Evolutionary conservation across 805 yeast genomes (phyloP).

Genomic region (Saccharomycopsis sp.): DNA sequence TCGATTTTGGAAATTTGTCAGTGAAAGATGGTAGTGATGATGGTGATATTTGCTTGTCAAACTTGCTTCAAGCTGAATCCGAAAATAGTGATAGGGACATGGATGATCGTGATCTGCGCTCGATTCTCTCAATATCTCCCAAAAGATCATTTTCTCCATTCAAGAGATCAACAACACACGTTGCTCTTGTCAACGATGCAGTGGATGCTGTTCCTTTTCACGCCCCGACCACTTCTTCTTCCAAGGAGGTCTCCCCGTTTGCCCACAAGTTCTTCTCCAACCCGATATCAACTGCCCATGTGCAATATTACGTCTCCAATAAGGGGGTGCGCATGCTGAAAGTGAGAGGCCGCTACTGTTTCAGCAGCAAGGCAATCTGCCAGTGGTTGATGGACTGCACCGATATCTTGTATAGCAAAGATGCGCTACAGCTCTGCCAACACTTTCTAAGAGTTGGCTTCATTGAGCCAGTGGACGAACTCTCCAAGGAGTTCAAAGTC

Average conservation of each 20-base stretch:
- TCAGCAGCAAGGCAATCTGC: constrained; percentile 67
- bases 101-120: no score
- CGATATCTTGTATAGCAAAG: constrained; percentile 46
- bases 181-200: constrained; percentile 23
- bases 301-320: constrained; percentile 65
- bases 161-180: no score
- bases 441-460: constrained; percentile 40
- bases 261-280: constrained; percentile 73
- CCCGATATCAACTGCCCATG: constrained; percentile 77
- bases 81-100: no score
- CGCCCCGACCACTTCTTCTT: not conserved
- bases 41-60: no score
- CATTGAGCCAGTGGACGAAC: constrained; percentile 36
- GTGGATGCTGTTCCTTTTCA: not conserved
- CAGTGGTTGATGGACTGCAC: constrained; percentile 93
- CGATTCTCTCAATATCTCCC: no score
- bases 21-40: no score
- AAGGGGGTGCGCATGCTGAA: constrained; percentile 56
- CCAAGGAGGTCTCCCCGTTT: constrained; percentile 44
- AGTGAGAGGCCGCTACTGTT: constrained; percentile 32
- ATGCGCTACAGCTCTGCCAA: constrained; percentile 45
- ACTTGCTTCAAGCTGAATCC: no score
- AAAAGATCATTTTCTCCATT: no score
- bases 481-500: constrained; percentile 24
- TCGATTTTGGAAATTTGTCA: constrained; percentile 21